Percentiles rank a stretch among this genome's conserved stretches.
These are phyloP conservation scores for Venturia oleaginea DNA, from an alignment of 2,329 filamentous ascomycete genomes.

Conservation along the genomic window DNA sequence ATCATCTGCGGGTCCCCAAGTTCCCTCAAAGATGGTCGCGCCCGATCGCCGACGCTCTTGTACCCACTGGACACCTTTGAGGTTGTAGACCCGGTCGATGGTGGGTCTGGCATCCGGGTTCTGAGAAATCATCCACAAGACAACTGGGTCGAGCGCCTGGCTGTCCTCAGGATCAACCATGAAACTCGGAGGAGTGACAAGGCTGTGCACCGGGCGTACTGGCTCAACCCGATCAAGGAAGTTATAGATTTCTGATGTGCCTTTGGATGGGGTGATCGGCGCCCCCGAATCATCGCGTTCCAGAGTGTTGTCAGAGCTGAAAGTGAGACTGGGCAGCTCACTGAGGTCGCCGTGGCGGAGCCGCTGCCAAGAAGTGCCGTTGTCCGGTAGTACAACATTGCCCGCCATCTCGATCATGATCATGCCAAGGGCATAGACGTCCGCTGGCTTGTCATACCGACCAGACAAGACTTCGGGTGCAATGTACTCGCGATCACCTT, in stretches of 20 bases:
- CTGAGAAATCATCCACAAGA: constrained; percentile 79
- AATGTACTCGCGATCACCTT: constrained; percentile 95
- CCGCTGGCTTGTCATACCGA: constrained; percentile 79
- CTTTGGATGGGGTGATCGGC: constrained; percentile 32
- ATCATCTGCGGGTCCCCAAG: constrained; percentile 75
- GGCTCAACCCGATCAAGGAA: constrained; percentile 17
- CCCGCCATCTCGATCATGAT: constrained; percentile 92
- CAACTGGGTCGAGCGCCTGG: constrained; percentile 73
- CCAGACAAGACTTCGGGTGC: constrained; percentile 85
- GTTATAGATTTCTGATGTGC: constrained; percentile 26
- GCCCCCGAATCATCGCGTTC: constrained; percentile 67
- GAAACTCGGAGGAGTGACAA: constrained; percentile 67
- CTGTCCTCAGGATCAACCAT: constrained; percentile 70
- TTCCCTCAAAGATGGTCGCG: constrained; percentile 93
- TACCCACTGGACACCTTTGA: constrained; percentile 73
- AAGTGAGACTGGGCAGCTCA: constrained; percentile 80
- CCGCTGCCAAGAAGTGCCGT: constrained; percentile 83
- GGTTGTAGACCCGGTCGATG: constrained; percentile 62
- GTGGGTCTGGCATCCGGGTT: constrained; percentile 64
- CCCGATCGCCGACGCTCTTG: constrained; percentile 67
- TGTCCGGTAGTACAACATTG: constrained; percentile 89
- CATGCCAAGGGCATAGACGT: constrained; percentile 88
- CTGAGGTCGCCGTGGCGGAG: constrained; percentile 83
- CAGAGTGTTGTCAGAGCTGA: constrained; percentile 61
- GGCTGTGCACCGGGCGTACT: constrained; percentile 34